Base-by-base conservation (phyloP, 139 green algal species). In the Coccomyxa sp. region DNA sequence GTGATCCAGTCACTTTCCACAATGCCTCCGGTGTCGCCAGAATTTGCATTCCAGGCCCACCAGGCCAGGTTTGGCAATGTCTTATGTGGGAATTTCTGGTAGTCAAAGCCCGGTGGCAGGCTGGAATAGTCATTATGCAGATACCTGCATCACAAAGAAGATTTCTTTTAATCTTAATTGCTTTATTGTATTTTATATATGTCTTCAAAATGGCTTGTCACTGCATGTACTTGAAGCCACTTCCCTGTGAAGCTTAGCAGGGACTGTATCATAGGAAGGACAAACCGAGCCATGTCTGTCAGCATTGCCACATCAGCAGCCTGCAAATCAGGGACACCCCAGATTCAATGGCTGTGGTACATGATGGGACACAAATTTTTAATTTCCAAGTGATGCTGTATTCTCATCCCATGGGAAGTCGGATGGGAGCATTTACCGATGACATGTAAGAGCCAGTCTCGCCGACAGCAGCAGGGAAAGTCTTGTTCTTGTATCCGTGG, bases 381-480 rank as follows among this genome's bases (percentile, higher is more conserved):
- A 17, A 17, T 23, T 27, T 30, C 1, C 66, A 27, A 23, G 66
- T 74, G 66, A 30, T 74, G 21, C 21, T 27, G 63, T 27, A 74
- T 30, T 27, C 4, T 27, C 9, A 74, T 74, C 21, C 66, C 66
- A 74, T 23, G 21, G 21, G 23, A 23, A 4, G 9, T 74, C 66
- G 66, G 3, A 13, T 27, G 23, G 10, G 4, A 23, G 66, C 66
- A 10, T 9, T 23, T 27, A 45, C 71, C 71, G 71, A 11, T 38
- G 12, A 27, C 18, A 89, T 76, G 32, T 74, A 78, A 32, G 82
- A 86, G 75, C 85, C 85, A 27, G 86, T 74, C 83, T 91, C 88
- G 17, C 85, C 88, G 11, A 89, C 80, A 57, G 79, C 81, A 9
- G 89, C 76, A 14, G 88, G 85, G 81, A 91, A 91, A 7, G 13